phyloP scores from a whole-genome alignment of 495 filamentous ascomycete species.

The Hypoxylon rickii region DNA sequence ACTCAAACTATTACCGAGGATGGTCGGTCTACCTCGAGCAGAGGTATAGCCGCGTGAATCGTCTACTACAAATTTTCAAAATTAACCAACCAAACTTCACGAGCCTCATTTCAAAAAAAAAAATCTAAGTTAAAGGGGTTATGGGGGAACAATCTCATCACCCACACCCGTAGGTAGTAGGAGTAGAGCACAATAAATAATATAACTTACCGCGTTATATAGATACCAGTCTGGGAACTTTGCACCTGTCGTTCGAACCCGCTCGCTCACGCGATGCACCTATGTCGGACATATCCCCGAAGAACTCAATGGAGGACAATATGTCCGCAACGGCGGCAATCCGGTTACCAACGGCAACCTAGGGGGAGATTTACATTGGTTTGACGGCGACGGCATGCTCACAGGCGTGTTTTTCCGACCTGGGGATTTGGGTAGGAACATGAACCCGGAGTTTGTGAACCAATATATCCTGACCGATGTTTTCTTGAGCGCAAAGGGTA shows the following conservation, averaged over 20 bases:
- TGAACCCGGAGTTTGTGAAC: constrained; percentile 65
- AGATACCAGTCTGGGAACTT: constrained; percentile 66
- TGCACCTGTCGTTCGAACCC: constrained; percentile 59
- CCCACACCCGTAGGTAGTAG: constrained; percentile 18
- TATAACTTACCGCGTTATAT: background rate
- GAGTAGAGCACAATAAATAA: constrained; percentile 6
- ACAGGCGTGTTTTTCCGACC: constrained; percentile 62
- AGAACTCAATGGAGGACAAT: constrained; percentile 66
- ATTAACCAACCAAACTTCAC: too few relatives aligned
- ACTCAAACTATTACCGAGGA: too few relatives aligned
- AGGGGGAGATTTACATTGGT: constrained; percentile 65
- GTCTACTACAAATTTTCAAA: too few relatives aligned
- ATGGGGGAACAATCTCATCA: too few relatives aligned
- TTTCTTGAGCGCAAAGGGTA: constrained; percentile 54
- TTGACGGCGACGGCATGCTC: constrained; percentile 75
- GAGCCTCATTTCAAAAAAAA: too few relatives aligned
- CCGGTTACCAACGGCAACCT: constrained; percentile 63
- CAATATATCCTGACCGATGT: constrained; percentile 68
- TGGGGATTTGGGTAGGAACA: constrained; percentile 29
- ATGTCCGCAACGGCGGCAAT: constrained; percentile 72
- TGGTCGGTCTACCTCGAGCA: too few relatives aligned
- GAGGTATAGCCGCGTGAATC: background rate
- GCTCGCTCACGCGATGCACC: constrained; percentile 54
- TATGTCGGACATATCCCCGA: constrained; percentile 59
- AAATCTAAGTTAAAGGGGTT: too few relatives aligned